Evolutionary conservation across 208 protist species (phyloP).

Genomic region (Crithidia brevicula): DNA sequence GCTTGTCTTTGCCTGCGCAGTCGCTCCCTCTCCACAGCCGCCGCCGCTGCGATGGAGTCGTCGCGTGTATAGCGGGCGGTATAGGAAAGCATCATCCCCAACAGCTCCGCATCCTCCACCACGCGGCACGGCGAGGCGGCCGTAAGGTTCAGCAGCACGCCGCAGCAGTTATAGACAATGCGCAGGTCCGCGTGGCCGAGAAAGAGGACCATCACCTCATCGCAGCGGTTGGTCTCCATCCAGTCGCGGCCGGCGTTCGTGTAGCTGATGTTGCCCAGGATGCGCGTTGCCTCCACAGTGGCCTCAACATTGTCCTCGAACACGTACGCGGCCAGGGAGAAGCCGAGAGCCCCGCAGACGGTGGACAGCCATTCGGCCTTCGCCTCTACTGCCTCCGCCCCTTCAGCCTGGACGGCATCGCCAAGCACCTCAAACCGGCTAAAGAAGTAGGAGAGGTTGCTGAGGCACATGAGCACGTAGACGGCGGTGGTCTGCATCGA

Average conservation of each 20-base stretch:
- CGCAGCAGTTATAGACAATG: conserved; percentile 85
- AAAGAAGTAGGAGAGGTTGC: conserved; percentile 86
- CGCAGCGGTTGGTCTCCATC: conserved; percentile 79
- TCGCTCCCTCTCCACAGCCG: conserved; percentile 33
- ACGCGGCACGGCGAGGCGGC: conserved; percentile 73
- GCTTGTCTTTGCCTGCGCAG: conserved; percentile 4
- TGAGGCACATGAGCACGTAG: conserved; percentile 82
- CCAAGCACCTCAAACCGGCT: conserved; percentile 38
- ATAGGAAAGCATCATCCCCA: conserved; percentile 71
- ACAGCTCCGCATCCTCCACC: conserved; percentile 59
- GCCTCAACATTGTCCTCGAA: conserved; percentile 79
- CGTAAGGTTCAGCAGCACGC: conserved; percentile 78
- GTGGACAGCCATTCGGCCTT: conserved; percentile 26
- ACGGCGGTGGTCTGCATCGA: conserved; percentile 50
- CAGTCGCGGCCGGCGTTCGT: conserved; percentile 81
- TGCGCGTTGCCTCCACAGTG: conserved; percentile 76
- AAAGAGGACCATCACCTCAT: conserved; percentile 83
- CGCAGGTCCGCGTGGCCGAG: conserved; percentile 82
- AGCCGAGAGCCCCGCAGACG: conserved; percentile 58
- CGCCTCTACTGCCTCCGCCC: not conserved
- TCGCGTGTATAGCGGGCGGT: conserved; percentile 63
- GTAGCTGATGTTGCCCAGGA: conserved; percentile 81
- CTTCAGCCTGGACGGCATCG: not conserved
- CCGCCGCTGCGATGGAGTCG: conserved; percentile 40
- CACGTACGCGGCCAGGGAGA: conserved; percentile 64